A percentile compares a stretch with the other conserved stretches of the same genome.
Evolutionary conservation across 1,284 basidiomycete species (phyloP).

Genomic region (Ceratobasidium sp.): DNA sequence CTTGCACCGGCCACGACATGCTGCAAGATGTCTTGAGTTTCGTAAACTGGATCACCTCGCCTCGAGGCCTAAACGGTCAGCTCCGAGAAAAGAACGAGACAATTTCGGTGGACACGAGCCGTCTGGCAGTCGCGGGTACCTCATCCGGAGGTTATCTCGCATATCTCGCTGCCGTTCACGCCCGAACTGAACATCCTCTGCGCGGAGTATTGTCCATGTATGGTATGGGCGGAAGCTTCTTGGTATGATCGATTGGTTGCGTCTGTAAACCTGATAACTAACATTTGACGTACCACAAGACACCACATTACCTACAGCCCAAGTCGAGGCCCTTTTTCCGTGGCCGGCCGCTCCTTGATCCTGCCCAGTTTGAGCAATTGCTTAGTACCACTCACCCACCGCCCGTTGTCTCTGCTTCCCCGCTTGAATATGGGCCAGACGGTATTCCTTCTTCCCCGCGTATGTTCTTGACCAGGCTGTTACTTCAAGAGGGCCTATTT

Average conservation of each 20-base stretch:
- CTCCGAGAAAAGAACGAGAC: constrained; percentile 19
- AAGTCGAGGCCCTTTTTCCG: constrained; percentile 61
- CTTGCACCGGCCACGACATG: constrained; percentile 68
- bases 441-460: constrained; percentile 66
- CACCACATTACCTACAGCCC: constrained; percentile 58
- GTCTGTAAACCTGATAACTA: background rate
- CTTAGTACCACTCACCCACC: constrained; percentile 56
- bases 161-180: constrained; percentile 69
- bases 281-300: constrained; percentile 51
- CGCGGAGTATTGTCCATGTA: constrained; percentile 65
- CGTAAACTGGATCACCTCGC: constrained; percentile 61
- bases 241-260: constrained; percentile 60
- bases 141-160: constrained; percentile 74
- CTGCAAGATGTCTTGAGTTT: constrained; percentile 68
- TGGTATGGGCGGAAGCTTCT: constrained; percentile 70
- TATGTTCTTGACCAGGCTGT: constrained; percentile 69
- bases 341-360: constrained; percentile 60
- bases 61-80: constrained; percentile 52
- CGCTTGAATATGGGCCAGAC: constrained; percentile 63
- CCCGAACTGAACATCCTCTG: constrained; percentile 57
- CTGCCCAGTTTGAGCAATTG: constrained; percentile 53
- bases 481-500: constrained; percentile 68
- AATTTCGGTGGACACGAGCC: constrained; percentile 60
- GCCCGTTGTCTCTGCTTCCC: constrained; percentile 60
- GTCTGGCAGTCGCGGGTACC: constrained; percentile 68